These are phyloP conservation scores for Verticillium klebahnii DNA, from an alignment of 2,329 filamentous ascomycete genomes.

Conservation along the genomic window DNA sequence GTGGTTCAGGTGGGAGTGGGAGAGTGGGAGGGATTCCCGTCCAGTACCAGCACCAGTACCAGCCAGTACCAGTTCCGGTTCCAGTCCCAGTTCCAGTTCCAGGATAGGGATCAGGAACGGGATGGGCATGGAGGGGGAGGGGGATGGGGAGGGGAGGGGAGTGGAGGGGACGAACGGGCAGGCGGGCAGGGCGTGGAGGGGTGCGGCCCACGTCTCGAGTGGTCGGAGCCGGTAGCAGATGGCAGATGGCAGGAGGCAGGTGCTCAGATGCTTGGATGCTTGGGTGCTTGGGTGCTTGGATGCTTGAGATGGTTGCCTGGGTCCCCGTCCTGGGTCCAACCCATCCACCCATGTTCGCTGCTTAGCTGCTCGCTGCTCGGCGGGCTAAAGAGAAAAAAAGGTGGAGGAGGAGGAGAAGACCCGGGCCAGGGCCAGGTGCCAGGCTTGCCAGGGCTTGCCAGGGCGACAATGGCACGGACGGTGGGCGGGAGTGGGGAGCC, in stretches of 20 bases:
- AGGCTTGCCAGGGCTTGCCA: background rate
- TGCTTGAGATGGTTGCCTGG: background rate
- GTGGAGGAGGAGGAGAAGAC: background rate
- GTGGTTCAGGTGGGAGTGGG: slow-evolving; percentile 5
- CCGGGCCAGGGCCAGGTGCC: background rate
- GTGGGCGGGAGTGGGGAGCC: slow-evolving; percentile 1
- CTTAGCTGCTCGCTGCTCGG: background rate
- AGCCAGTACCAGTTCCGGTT: background rate
- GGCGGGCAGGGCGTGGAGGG: background rate
- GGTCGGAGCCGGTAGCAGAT: slow-evolving; percentile 6
- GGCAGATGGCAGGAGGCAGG: slow-evolving; percentile 2
- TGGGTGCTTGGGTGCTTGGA: too few species aligned
- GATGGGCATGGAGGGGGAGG: background rate
- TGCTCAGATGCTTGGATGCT: background rate
- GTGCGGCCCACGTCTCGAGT: slow-evolving; percentile 1
- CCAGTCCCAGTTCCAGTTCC: background rate
- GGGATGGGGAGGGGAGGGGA: background rate
- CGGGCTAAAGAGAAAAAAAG: background rate
- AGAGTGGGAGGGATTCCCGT: slow-evolving; percentile 2
- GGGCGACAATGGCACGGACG: slow-evolving; percentile 1
- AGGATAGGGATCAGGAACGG: slow-evolving; percentile 2
- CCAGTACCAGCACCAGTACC: background rate
- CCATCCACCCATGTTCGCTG: background rate
- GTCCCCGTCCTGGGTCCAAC: background rate
- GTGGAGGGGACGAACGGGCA: background rate